phyloP scores from a whole-genome alignment of 2,329 filamentous ascomycete genomes.

The Talaromyces sp. region DNA sequence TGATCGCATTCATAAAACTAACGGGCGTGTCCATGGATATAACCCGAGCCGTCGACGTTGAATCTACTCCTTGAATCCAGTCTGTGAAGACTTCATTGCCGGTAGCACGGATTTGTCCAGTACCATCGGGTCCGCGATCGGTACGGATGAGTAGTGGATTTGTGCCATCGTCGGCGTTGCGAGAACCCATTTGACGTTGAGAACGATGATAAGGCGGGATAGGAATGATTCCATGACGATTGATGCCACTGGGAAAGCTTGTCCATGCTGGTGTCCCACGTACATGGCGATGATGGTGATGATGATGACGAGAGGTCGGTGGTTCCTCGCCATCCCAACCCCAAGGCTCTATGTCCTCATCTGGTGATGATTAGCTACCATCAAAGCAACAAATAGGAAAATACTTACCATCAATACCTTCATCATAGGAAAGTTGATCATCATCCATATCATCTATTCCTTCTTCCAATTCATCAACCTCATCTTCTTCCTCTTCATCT shows the following conservation, averaged over 20 bases:
- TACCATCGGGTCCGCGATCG: constrained; percentile 29
- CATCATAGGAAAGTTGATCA: constrained; percentile 38
- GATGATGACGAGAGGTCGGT: constrained; percentile 31
- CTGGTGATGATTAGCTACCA: constrained; percentile 28
- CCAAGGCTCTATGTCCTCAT: constrained; percentile 43
- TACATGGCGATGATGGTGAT: constrained; percentile 41
- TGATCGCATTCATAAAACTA: constrained; percentile 54
- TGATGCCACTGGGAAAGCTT: constrained; percentile 55
- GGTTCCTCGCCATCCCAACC: constrained; percentile 53
- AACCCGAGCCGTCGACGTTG: constrained; percentile 40
- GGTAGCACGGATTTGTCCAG: constrained; percentile 32
- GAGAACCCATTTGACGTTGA: constrained; percentile 45
- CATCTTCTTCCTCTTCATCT: constrained; percentile 53
- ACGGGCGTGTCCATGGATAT: constrained; percentile 48
- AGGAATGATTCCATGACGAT: constrained; percentile 41
- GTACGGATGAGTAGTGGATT: constrained; percentile 78
- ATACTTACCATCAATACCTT: constrained; percentile 33
- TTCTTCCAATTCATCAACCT: constrained; percentile 27
- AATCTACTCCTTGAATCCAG: constrained; percentile 50
- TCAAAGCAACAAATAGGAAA: constrained; percentile 18
- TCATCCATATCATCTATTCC: constrained; percentile 43
- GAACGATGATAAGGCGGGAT: constrained; percentile 43
- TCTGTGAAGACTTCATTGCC: constrained; percentile 44
- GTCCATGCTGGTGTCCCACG: constrained; percentile 59
- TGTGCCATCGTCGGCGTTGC: constrained; percentile 68